Conservation (phyloP, 2,329 filamentous ascomycete genomes). For the Hypomyces perniciosus region DNA sequence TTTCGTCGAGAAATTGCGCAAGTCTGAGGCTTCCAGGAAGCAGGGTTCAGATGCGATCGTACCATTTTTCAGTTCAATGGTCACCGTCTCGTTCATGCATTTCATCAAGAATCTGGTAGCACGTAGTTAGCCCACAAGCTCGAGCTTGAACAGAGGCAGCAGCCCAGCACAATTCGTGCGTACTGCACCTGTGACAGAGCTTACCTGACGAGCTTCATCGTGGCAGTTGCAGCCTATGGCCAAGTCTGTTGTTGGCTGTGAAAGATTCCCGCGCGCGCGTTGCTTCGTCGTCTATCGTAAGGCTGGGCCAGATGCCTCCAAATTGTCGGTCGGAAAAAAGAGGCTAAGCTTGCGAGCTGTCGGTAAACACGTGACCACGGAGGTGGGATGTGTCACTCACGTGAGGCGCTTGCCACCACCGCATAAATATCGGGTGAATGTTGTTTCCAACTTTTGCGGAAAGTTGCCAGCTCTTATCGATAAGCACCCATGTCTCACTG, state of each 20-base stretch:
- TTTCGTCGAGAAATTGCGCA: background rate
- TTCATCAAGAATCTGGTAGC: conserved; percentile 90
- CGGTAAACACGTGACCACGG: background rate
- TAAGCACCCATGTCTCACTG: background rate
- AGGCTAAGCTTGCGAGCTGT: conserved; percentile 5
- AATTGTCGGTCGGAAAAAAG: conserved; percentile 29
- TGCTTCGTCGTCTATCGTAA: conserved; percentile 12
- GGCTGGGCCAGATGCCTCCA: conserved; percentile 15
- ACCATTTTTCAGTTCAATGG: conserved; percentile 98
- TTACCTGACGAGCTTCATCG: conserved; percentile 97
- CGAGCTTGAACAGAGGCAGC: conserved; percentile 12
- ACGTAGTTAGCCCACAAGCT: conserved; percentile 21
- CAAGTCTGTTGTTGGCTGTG: conserved; percentile 8
- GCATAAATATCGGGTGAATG: background rate
- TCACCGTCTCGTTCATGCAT: conserved; percentile 97
- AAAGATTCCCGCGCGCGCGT: conserved; percentile 7
- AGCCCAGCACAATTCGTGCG: conserved; percentile 17
- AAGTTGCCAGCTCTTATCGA: conserved; percentile 5
- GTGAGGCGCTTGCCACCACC: background rate
- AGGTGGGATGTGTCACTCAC: conserved; percentile 2
- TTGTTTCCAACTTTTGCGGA: background rate
- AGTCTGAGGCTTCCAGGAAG: background rate
- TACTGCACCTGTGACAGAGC: conserved; percentile 22
- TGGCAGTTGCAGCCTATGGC: conserved; percentile 33
- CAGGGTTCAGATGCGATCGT: conserved; percentile 19